Evolutionary conservation across 768 basidiomycete species (phyloP).

Genomic region (Lyophyllum atratum): DNA sequence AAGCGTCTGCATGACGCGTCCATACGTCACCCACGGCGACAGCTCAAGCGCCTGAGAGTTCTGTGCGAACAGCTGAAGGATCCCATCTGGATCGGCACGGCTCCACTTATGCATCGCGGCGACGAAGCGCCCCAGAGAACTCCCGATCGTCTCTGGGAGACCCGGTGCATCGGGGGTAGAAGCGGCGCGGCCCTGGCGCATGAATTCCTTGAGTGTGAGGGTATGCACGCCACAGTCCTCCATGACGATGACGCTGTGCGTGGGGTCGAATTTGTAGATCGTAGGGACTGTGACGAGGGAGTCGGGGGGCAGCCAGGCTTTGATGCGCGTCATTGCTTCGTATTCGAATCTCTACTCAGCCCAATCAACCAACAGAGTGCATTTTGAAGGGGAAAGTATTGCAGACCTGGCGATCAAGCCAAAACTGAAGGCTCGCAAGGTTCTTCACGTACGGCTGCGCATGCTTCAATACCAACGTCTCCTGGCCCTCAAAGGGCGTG

Average conservation of each 20-base stretch:
- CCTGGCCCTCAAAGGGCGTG: conserved; percentile 37
- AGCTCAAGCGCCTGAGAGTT: conserved; percentile 38
- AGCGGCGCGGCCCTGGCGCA: conserved; percentile 32
- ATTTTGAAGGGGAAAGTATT: conserved; percentile 1
- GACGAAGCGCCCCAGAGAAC: conserved; percentile 57
- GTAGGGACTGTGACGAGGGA: conserved; percentile 49
- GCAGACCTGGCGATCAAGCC: conserved; percentile 59
- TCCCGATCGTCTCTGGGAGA: conserved; percentile 42
- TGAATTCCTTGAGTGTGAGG: conserved; percentile 42
- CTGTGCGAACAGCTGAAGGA: conserved; percentile 36
- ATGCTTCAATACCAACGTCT: conserved; percentile 60
- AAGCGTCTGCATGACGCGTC: conserved; percentile 38
- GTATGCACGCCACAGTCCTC: conserved; percentile 53
- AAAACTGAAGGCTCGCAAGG: conserved; percentile 25
- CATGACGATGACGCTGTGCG: conserved; percentile 56
- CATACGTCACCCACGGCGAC: conserved; percentile 44
- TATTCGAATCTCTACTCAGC: conserved; percentile 38
- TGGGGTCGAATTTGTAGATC: conserved; percentile 51
- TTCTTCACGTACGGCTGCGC: conserved; percentile 33
- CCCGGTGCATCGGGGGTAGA: conserved; percentile 6
- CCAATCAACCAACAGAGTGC: not conserved
- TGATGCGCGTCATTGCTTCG: conserved; percentile 49
- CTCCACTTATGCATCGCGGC: conserved; percentile 52
- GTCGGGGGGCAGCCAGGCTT: conserved; percentile 33
- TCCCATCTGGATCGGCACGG: conserved; percentile 20